phyloP scores from a whole-genome alignment of 305 asterid species.

The Coffea humblotiana region DNA sequence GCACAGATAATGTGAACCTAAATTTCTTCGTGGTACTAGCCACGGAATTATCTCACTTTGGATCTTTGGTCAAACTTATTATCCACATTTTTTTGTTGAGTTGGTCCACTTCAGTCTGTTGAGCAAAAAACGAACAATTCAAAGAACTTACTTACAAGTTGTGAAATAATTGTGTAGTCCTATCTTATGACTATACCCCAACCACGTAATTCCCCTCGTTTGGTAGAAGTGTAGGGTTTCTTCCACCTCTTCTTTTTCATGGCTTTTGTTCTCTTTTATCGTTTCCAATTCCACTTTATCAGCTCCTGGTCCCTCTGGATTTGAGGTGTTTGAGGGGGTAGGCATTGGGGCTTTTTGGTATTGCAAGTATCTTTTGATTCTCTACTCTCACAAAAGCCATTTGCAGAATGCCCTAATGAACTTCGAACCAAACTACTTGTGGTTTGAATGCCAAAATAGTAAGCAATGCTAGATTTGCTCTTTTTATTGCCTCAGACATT shows the following conservation, averaged over 20 bases:
- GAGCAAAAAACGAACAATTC: background rate
- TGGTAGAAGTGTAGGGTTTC: background rate
- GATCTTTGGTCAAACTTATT: background rate
- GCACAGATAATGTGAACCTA: background rate
- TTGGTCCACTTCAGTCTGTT: conserved; percentile 16
- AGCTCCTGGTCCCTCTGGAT: background rate
- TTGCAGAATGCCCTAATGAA: background rate
- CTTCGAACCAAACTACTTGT: background rate
- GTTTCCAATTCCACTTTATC: conserved; percentile 6
- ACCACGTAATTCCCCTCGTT: conserved; percentile 10
- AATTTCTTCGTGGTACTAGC: background rate
- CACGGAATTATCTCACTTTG: background rate
- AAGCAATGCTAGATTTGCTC: background rate
- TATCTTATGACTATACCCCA: conserved; percentile 2
- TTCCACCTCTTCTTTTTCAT: conserved; percentile 2
- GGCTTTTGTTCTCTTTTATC: conserved; percentile 5
- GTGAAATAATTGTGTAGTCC: conserved; percentile 4
- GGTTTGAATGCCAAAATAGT: background rate
- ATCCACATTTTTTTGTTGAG: background rate
- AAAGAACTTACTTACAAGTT: background rate
- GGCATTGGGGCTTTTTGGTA: background rate
- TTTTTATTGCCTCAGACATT: background rate
- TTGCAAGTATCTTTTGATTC: background rate
- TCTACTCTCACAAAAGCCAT: background rate
- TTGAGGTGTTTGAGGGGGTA: background rate